phyloP scores from a whole-genome alignment of 1,284 basidiomycete genomes.

The Trametes hirsuta region DNA sequence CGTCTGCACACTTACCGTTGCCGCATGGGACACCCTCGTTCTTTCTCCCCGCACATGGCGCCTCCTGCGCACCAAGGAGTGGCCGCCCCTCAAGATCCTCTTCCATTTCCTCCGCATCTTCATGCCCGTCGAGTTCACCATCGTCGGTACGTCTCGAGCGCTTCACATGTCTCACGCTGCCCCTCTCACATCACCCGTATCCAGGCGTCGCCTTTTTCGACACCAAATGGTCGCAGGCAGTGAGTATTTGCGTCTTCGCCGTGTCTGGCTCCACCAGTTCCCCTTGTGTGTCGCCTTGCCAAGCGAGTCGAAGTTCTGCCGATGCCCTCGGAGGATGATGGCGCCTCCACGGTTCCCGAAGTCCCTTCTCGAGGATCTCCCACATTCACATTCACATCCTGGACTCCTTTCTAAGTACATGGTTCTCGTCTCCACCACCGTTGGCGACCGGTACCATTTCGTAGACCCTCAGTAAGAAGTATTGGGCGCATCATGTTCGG shows the following conservation, averaged over 20 bases:
- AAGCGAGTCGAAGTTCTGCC: not conserved
- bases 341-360: not conserved
- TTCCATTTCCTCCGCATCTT: conserved; percentile 74
- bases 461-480: too few relatives aligned
- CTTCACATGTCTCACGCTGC: not conserved
- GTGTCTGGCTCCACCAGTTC: not conserved
- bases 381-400: too few relatives aligned
- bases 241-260: conserved; percentile 35
- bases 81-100: conserved; percentile 76
- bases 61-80: conserved; percentile 65
- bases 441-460: too few relatives aligned
- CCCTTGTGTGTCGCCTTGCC: not conserved
- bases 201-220: conserved; percentile 81
- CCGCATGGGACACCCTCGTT: conserved; percentile 84
- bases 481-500: too few relatives aligned
- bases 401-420: too few relatives aligned
- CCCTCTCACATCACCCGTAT: conserved; percentile 10
- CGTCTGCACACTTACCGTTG: conserved; percentile 83
- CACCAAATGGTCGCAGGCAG: conserved; percentile 61
- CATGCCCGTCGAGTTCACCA: conserved; percentile 76
- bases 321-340: conserved; percentile 7
- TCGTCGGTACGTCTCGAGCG: conserved; percentile 57
- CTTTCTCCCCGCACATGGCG: conserved; percentile 77
- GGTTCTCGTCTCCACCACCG: too few relatives aligned
- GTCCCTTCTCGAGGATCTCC: too few relatives aligned